Conservation (phyloP, 306 rosid genomes). For the Cicer arietinum region DNA sequence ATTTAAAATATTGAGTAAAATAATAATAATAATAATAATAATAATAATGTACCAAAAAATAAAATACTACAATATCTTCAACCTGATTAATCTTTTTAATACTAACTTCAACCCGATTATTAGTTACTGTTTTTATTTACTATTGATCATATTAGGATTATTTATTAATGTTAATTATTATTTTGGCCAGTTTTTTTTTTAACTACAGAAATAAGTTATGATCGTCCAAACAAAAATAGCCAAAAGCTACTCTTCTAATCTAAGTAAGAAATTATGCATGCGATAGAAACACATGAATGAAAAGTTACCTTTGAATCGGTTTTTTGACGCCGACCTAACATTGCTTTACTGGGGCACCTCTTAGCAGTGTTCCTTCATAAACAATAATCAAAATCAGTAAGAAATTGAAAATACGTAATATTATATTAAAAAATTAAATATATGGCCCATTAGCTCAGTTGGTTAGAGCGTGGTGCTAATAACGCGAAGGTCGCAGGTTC, state of each 20-base stretch:
- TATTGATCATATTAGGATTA: background rate
- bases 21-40: no score
- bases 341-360: constrained; percentile 60
- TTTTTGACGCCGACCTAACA: constrained; percentile 75
- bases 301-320: constrained; percentile 58
- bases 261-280: background rate
- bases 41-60: no score
- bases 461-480: constrained; percentile 57
- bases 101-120: no score
- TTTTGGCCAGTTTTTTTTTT: no score
- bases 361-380: constrained; percentile 62
- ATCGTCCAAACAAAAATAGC: background rate
- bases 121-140: no score
- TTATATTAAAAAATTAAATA: accelerated
- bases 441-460: constrained; percentile 49
- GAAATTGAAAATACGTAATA: accelerated
- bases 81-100: no score
- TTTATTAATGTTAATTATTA: background rate
- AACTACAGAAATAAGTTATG: no score
- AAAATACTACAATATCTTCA: no score
- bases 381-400: constrained; percentile 1
- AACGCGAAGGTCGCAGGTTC: constrained; percentile 58
- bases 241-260: background rate
- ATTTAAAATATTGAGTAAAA: no score
- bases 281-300: background rate